Evolutionary conservation across 2,329 filamentous ascomycete species (phyloP).

Genomic region (Graphium sp.): DNA sequence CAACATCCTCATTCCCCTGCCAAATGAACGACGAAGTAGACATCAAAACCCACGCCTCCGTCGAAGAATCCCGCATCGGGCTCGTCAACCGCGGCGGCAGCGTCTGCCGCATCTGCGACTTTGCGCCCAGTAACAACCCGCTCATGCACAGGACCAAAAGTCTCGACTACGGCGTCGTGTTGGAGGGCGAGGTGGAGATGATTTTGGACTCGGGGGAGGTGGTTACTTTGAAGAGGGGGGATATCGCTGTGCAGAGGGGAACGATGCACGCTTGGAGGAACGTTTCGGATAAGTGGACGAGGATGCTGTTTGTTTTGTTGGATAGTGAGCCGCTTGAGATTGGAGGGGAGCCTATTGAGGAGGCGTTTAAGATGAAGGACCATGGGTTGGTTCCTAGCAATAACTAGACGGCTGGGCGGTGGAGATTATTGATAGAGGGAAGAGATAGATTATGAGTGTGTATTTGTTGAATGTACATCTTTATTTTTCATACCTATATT

Average conservation of each 20-base stretch:
- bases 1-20: conserved; percentile 10
- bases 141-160: conserved; percentile 28
- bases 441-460: no score
- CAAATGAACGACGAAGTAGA: conserved; percentile 8
- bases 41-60: conserved; percentile 10
- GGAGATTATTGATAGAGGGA: no score
- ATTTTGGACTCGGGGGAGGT: conserved; percentile 31
- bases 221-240: conserved; percentile 26
- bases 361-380: no score
- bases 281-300: conserved; percentile 22
- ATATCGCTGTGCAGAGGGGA: conserved; percentile 35
- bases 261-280: conserved; percentile 41
- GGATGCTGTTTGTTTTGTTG: no score
- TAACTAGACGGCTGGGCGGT: no score
- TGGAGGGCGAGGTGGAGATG: conserved; percentile 36
- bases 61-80: conserved; percentile 11
- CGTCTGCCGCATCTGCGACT: conserved; percentile 7
- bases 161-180: conserved; percentile 34
- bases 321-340: no score
- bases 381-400: no score
- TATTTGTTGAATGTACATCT: no score
- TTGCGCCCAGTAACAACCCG: conserved; percentile 10
- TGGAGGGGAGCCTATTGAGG: no score
- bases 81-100: conserved; percentile 20
- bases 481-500: no score